Evolutionary conservation across 106 monocot species (phyloP).

Genomic region (Alisma plantagoaquatica): DNA sequence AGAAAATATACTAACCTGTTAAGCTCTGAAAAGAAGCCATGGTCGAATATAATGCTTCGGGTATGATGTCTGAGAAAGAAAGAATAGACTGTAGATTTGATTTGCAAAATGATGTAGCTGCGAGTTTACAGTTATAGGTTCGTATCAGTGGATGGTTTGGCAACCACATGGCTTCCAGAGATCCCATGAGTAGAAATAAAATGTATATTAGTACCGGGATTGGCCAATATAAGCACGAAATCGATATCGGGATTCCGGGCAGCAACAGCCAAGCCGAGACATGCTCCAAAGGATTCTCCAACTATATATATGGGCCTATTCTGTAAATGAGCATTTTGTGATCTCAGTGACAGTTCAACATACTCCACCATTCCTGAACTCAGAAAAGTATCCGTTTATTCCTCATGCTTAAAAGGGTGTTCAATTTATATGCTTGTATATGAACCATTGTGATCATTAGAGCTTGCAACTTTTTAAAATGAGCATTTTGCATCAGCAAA

Average conservation of each 20-base stretch:
- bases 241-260: slow-evolving; percentile 68
- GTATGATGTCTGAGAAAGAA: slow-evolving; percentile 29
- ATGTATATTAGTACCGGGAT: slow-evolving; percentile 62
- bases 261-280: slow-evolving; percentile 68
- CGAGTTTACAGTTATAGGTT: too few relatives aligned
- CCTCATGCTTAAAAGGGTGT: too few relatives aligned
- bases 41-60: slow-evolving; percentile 32
- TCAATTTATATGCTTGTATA: too few relatives aligned
- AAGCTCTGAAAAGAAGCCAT: slow-evolving; percentile 28
- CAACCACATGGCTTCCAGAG: too few relatives aligned
- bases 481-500: too few relatives aligned
- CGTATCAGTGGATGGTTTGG: too few relatives aligned
- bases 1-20: slow-evolving; percentile 23
- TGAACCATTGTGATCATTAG: too few relatives aligned
- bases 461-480: too few relatives aligned
- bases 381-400: not conserved
- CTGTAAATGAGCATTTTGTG: slow-evolving; percentile 16
- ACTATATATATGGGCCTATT: slow-evolving; percentile 71
- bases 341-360: slow-evolving; percentile 52
- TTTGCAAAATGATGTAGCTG: slow-evolving; percentile 54
- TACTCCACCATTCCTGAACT: slow-evolving; percentile 49
- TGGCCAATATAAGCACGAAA: slow-evolving; percentile 60
- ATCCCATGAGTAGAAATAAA: too few relatives aligned
- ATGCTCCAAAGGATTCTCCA: slow-evolving; percentile 83
- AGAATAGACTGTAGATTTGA: slow-evolving; percentile 37